Percentiles rank a stretch among this genome's conserved stretches.
Evolutionary conservation across 176 grass and related monocot species (phyloP).

Genomic region (Stipa capillata): DNA sequence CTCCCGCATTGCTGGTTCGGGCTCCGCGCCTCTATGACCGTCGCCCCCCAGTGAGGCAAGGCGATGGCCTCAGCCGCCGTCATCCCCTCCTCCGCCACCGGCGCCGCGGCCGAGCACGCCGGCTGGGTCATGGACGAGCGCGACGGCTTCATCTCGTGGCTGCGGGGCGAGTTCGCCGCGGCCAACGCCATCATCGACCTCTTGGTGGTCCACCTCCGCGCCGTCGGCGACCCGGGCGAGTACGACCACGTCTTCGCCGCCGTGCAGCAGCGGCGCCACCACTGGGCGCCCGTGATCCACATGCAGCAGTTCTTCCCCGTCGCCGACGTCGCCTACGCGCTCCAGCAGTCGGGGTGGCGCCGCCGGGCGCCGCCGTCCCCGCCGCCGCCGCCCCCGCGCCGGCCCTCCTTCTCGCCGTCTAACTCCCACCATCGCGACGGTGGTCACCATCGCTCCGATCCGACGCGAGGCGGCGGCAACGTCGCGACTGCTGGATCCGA

Average conservation of each 20-base stretch:
- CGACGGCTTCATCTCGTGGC: slow-evolving; percentile 87
- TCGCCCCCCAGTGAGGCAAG: neutral
- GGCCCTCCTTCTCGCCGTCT: slow-evolving; percentile 17
- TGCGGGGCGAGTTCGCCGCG: slow-evolving; percentile 86
- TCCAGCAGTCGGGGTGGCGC: slow-evolving; percentile 64
- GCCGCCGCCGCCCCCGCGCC: slow-evolving; percentile 24
- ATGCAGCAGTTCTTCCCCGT: slow-evolving; percentile 95
- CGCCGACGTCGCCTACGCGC: slow-evolving; percentile 50
- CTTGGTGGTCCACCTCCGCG: slow-evolving; percentile 60
- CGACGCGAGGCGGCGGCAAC: neutral
- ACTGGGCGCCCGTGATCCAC: slow-evolving; percentile 83
- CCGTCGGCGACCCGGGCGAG: slow-evolving; percentile 52
- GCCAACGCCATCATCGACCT: slow-evolving; percentile 87
- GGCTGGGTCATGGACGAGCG: slow-evolving; percentile 56
- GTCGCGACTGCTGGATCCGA: slow-evolving; percentile 20
- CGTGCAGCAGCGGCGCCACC: slow-evolving; percentile 71
- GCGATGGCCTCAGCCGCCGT: slow-evolving; percentile 40
- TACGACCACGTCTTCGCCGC: slow-evolving; percentile 53
- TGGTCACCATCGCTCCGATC: slow-evolving; percentile 15
- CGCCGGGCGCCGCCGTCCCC: slow-evolving; percentile 19
- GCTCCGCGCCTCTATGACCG: slow-evolving; percentile 19
- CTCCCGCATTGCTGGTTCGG: slow-evolving; percentile 11
- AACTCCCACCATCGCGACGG: slow-evolving; percentile 26
- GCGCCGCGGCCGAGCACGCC: slow-evolving; percentile 7
- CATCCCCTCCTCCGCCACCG: neutral